Conservation (phyloP, 768 basidiomycete species). For the Leccinellum albellum region DNA sequence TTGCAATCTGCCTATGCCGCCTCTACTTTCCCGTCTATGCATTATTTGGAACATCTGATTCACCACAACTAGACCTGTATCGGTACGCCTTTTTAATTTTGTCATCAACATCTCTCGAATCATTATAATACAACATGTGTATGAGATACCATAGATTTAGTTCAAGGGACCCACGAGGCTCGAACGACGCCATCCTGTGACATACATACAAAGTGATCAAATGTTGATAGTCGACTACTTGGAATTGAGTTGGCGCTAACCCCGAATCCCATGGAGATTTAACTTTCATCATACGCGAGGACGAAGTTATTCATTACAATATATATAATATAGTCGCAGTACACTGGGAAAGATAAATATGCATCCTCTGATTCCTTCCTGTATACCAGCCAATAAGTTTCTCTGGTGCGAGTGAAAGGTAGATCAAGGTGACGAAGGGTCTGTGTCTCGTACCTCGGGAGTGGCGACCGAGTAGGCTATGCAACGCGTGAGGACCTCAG, state of each 20-base stretch:
- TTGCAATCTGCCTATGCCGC: neutral
- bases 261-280: no score
- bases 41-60: neutral
- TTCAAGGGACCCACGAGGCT: neutral
- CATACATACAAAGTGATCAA: neutral
- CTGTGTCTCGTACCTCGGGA: neutral
- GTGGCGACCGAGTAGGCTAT: neutral
- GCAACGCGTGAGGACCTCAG: neutral
- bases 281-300: neutral
- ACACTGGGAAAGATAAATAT: no score
- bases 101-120: neutral
- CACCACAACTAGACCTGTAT: conserved; percentile 7
- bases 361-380: no score
- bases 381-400: no score
- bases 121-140: neutral
- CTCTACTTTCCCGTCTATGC: neutral
- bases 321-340: no score
- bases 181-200: neutral
- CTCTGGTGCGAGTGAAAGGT: no score
- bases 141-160: neutral
- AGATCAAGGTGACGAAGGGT: neutral
- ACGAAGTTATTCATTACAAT: neutral
- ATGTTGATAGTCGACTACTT: neutral
- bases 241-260: neutral
- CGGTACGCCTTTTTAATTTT: neutral